Evolutionary conservation across 768 basidiomycete genomes (phyloP), one percentile per base, ranked within the genome.

Genomic region (Leccinellum rugosiceps): DNA sequence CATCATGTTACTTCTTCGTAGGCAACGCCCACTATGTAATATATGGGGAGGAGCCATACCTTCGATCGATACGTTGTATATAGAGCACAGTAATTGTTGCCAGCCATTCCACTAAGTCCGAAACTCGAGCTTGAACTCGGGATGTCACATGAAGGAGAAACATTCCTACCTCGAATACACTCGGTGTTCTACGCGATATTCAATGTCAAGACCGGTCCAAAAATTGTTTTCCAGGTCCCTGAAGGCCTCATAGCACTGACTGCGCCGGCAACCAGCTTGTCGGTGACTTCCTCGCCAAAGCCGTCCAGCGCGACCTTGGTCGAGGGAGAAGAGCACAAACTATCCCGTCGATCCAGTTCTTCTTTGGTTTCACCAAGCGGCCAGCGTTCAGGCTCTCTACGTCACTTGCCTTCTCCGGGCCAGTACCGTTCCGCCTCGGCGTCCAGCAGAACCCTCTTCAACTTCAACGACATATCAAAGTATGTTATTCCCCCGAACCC

Each of bases 171-270:
- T 35, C 75, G 78, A 17, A 88, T 92, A 56, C 85, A 87, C 64
- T 94, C 92, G 11, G 88, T 96, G 14, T 98, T 98, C 77, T 98
- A 97, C 67, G 88, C 95, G 4, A 85, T 90, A 14, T 98, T 99
- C 70, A 93, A 98, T 73, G 80, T 87, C 35, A 76, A 75, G 6
- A 84, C 88, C 54, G 96, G 97, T 2, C 91, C 94, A 3, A 91
- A 91, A 66, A 89, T 98, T 47, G 85, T 92, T 5, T 90, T 89
- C 66, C 95, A 98, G 74, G 94, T 97, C 7, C 96, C 96, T 1
- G 96, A 97, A 69, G 92, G 87, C 45, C 84, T 94, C 51, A 92
- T 96, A 60, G 81, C 86, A 13, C 66, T 68, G 4, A 61, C 76
- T 21, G 76, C 70, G 30, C 58, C 65, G 66, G 64, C 65, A 56